These are phyloP conservation scores for Apiotrichum porosum DNA, from an alignment of 1,284 basidiomycete species.

Conservation along the genomic window DNA sequence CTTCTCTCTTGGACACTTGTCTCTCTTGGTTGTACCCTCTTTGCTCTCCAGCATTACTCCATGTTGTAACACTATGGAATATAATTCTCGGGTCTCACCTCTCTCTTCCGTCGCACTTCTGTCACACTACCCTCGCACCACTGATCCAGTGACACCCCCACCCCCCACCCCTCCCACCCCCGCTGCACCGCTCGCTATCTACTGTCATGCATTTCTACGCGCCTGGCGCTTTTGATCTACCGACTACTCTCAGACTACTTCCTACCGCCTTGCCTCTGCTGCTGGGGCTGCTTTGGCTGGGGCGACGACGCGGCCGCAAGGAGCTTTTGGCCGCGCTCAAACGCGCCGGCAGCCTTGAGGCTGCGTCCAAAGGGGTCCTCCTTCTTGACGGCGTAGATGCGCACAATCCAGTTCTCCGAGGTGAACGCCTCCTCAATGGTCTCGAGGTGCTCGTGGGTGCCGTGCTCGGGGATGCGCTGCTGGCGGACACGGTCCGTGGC, in stretches of 20 bases:
- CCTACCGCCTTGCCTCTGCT: neutral
- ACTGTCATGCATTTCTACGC: neutral
- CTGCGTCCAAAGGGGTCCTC: slow-evolving; percentile 87
- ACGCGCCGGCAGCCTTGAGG: slow-evolving; percentile 77
- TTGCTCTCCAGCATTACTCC: too few relatives aligned
- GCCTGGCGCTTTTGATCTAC: neutral
- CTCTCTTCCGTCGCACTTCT: too few relatives aligned
- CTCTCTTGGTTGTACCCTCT: too few relatives aligned
- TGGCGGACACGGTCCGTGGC: slow-evolving; percentile 76
- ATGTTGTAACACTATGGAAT: too few relatives aligned
- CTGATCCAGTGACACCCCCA: too few relatives aligned
- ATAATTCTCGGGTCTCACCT: too few relatives aligned
- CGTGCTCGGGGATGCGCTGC: slow-evolving; percentile 67
- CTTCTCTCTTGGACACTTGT: too few relatives aligned
- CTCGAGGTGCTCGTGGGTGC: slow-evolving; percentile 67
- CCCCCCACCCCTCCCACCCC: too few relatives aligned
- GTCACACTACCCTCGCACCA: too few relatives aligned
- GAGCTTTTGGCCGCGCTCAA: slow-evolving; percentile 57
- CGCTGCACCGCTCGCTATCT: too few relatives aligned
- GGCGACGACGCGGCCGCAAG: too few relatives aligned
- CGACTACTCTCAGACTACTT: neutral
- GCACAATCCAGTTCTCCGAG: slow-evolving; percentile 96
- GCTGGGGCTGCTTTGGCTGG: neutral
- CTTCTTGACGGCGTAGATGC: slow-evolving; percentile 94
- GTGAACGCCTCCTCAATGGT: slow-evolving; percentile 91